phyloP scores from a whole-genome alignment of 2,329 filamentous ascomycete species.

The Boeremia exigua region DNA sequence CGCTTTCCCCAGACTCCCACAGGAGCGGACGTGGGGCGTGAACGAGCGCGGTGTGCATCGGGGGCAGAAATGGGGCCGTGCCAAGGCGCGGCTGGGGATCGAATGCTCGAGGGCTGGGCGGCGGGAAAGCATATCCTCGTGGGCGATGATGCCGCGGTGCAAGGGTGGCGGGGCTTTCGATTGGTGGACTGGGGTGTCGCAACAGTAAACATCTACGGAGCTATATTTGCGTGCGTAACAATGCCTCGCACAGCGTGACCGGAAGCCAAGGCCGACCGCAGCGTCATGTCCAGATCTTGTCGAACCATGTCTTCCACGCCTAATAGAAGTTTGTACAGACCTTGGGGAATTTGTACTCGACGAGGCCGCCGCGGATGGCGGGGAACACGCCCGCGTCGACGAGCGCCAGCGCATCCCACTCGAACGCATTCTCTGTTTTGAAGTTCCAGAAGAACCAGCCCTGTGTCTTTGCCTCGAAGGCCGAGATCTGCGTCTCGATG shows the following conservation, averaged over 20 bases:
- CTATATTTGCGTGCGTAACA: constrained; percentile 14
- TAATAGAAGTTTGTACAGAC: constrained; percentile 24
- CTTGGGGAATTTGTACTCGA: constrained; percentile 30
- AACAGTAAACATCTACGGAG: constrained; percentile 2
- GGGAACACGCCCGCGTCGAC: constrained; percentile 61
- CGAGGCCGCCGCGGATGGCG: constrained; percentile 23
- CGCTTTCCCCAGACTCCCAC: neutral
- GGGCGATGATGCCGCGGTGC: neutral
- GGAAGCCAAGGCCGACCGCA: too few relatives aligned
- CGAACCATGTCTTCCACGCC: neutral
- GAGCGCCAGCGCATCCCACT: constrained; percentile 61
- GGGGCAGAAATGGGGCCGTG: constrained; percentile 7
- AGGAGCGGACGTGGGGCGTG: neutral
- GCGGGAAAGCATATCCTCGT: constrained; percentile 13
- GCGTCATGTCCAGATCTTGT: neutral
- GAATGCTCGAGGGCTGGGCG: neutral
- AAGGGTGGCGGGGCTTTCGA: neutral
- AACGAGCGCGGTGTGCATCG: neutral
- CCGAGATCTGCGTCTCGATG: constrained; percentile 62
- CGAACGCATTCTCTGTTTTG: constrained; percentile 60
- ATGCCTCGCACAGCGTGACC: neutral
- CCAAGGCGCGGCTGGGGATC: neutral
- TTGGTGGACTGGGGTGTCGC: neutral
- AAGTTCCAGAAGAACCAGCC: constrained; percentile 66
- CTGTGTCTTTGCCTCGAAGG: constrained; percentile 58